Percentiles rank a stretch among this genome's conserved stretches.
Evolutionary conservation across 768 basidiomycete genomes (phyloP).

Genomic region (Tulasnella sp.): DNA sequence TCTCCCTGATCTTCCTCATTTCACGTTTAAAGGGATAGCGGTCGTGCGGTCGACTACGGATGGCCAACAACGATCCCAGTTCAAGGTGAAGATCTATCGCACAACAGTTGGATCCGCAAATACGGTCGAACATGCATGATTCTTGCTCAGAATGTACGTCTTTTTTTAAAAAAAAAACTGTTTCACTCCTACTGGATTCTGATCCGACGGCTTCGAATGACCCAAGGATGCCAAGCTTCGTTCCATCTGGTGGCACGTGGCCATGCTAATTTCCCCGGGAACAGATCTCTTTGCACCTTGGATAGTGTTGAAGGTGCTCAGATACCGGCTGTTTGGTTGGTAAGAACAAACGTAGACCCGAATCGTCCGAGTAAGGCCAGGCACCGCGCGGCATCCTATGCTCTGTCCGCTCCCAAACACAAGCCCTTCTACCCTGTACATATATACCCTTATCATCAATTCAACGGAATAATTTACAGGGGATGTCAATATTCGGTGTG

Average conservation of each 20-base stretch:
- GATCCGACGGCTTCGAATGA: not conserved
- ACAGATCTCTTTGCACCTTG: conserved; percentile 22
- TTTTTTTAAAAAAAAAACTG: no score
- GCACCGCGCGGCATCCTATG: no score
- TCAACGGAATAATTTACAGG: no score
- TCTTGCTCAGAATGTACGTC: not conserved
- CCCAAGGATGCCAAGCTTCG: conserved; percentile 1
- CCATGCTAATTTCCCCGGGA: conserved; percentile 4
- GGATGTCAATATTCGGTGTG: no score
- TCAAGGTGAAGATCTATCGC: not conserved
- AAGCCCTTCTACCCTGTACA: no score
- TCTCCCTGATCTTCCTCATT: no score
- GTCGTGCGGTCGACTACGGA: not conserved
- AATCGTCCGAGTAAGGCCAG: no score
- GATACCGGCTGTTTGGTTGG: not conserved
- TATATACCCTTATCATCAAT: no score
- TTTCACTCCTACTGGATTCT: not conserved
- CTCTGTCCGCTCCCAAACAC: no score
- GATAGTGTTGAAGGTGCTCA: not conserved
- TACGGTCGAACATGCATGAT: not conserved
- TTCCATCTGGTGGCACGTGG: conserved; percentile 13
- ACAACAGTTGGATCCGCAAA: not conserved
- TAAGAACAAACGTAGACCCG: not conserved
- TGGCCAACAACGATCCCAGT: not conserved
- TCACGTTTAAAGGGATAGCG: no score